These are phyloP conservation scores for Fraxinus excelsior DNA, from an alignment of 257 asterid genomes.

Conservation along the genomic window DNA sequence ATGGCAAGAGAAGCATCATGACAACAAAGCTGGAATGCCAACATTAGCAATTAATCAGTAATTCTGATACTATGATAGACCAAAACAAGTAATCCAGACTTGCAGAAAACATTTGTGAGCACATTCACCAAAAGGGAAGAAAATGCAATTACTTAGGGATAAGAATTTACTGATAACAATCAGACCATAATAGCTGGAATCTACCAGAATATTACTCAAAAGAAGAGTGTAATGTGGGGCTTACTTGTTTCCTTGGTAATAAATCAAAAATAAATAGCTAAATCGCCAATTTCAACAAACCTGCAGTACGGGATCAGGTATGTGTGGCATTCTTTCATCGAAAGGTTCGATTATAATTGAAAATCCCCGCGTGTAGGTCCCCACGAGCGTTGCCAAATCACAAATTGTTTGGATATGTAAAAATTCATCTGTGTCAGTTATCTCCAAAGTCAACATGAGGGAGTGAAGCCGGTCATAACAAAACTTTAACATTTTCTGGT, in stretches of 20 bases:
- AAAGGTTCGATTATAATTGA: slow-evolving; percentile 91
- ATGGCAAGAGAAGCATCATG: slow-evolving; percentile 99
- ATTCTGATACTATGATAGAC: slow-evolving; percentile 3
- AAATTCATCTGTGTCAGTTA: slow-evolving; percentile 92
- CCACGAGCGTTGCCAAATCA: slow-evolving; percentile 94
- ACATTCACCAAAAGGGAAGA: not conserved
- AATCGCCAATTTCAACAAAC: slow-evolving; percentile 33
- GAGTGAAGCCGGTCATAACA: slow-evolving; percentile 97
- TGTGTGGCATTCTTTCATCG: slow-evolving; percentile 98
- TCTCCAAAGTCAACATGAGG: slow-evolving; percentile 90
- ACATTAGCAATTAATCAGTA: slow-evolving; percentile 23
- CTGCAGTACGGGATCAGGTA: slow-evolving; percentile 98
- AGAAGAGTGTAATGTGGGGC: not conserved
- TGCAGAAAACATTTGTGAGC: not conserved
- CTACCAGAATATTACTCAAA: not conserved
- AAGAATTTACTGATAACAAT: not conserved
- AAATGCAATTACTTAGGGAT: slow-evolving; percentile 1
- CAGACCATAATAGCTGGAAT: not conserved
- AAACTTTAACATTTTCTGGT: slow-evolving; percentile 86
- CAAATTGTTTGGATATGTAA: slow-evolving; percentile 89
- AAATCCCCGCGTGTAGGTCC: slow-evolving; percentile 90
- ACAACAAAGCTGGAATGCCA: slow-evolving; percentile 79
- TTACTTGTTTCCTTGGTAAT: not conserved
- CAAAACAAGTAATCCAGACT: not conserved
- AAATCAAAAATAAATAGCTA: not conserved